Conservation (phyloP, 768 basidiomycete species). For the Hygrocybe punicea region DNA sequence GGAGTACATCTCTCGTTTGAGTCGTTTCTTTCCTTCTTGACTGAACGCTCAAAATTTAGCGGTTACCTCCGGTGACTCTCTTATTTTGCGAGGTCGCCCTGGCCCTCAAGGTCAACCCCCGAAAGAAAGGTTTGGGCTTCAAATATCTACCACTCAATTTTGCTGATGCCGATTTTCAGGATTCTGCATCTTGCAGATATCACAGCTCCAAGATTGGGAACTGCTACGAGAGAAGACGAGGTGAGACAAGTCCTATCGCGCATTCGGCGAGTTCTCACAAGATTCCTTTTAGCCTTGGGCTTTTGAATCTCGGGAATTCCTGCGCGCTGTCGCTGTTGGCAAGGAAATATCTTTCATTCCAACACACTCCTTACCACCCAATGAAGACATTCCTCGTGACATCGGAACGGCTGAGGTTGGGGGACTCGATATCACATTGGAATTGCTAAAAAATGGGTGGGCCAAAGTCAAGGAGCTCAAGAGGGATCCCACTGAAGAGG, state of each 20-base stretch:
- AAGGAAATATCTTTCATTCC: conserved; percentile 86
- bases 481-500: conserved; percentile 78
- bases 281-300: conserved; percentile 66
- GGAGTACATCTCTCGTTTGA: conserved; percentile 21
- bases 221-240: conserved; percentile 83
- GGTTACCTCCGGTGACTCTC: conserved; percentile 86
- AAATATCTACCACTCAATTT: conserved; percentile 1
- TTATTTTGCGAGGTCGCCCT: conserved; percentile 73
- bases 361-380: conserved; percentile 72
- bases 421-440: conserved; percentile 67
- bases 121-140: conserved; percentile 70
- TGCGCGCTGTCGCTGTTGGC: conserved; percentile 81
- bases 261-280: conserved; percentile 7
- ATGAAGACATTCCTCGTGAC: conserved; percentile 75
- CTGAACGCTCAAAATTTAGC: conserved; percentile 41
- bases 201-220: conserved; percentile 79
- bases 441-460: conserved; percentile 89
- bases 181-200: conserved; percentile 89
- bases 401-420: conserved; percentile 72
- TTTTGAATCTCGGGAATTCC: conserved; percentile 89
- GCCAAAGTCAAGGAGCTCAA: conserved; percentile 86
- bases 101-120: conserved; percentile 82
- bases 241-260: conserved; percentile 36
- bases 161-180: conserved; percentile 40
- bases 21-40: conserved; percentile 1